These are phyloP conservation scores for Spathaspora sp. DNA, from an alignment of 805 yeast species.

Conservation along the genomic window DNA sequence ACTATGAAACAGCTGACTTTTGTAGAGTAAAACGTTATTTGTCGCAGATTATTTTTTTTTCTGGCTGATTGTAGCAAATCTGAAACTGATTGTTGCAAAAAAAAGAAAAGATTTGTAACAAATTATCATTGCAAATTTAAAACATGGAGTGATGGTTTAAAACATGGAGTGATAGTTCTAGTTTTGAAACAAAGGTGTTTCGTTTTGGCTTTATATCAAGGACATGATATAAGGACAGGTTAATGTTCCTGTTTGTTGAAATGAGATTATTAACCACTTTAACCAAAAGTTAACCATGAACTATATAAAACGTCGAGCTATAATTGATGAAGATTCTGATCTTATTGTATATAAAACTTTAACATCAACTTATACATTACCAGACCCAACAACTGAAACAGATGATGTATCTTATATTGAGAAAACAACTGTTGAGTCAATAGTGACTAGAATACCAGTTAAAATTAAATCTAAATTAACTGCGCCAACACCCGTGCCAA, in stretches of 20 bases:
- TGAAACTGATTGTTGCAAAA: not conserved
- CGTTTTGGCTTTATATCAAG: not conserved
- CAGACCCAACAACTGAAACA: not conserved
- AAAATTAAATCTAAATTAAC: not conserved
- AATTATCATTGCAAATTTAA: not conserved
- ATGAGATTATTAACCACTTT: too few relatives aligned
- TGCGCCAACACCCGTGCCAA: not conserved
- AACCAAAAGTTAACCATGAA: too few relatives aligned
- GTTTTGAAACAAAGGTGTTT: not conserved
- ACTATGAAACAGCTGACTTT: too few relatives aligned
- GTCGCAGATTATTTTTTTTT: not conserved
- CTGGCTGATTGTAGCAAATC: not conserved
- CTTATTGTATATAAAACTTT: slow-evolving; percentile 7
- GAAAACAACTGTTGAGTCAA: not conserved
- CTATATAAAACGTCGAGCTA: not conserved
- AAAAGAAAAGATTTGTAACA: not conserved
- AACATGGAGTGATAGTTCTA: too few relatives aligned
- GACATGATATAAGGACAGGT: too few relatives aligned
- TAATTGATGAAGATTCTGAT: slow-evolving; percentile 1
- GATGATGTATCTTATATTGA: not conserved
- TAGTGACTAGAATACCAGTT: not conserved
- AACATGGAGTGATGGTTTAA: not conserved
- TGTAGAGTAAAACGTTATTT: not conserved
- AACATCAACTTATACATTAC: slow-evolving; percentile 8
- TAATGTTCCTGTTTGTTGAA: too few relatives aligned